A percentile compares a stretch with the other conserved stretches of the same genome.
phyloP scores from a whole-genome alignment of 441 rosid species.

The Adansonia grandidieri region DNA sequence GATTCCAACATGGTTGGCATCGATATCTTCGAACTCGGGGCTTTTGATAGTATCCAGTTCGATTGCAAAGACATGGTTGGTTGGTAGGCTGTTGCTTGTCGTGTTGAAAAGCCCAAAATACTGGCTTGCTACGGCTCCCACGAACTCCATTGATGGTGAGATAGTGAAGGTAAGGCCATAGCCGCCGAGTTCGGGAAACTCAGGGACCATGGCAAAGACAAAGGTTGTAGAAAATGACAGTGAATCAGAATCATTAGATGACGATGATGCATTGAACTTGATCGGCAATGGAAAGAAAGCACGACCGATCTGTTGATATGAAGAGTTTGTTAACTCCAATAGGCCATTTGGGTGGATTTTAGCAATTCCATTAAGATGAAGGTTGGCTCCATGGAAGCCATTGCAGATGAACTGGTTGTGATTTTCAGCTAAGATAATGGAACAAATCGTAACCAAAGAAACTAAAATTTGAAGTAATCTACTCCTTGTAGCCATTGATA shows the following conservation, averaged over 20 bases:
- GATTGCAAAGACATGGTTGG: slow-evolving; percentile 39
- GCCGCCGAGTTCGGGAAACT: slow-evolving; percentile 22
- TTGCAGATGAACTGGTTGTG: slow-evolving; percentile 28
- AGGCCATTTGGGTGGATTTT: slow-evolving; percentile 25
- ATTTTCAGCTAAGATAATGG: not conserved
- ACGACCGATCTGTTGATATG: slow-evolving; percentile 26
- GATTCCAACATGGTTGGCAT: slow-evolving; percentile 45
- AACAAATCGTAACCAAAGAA: not conserved
- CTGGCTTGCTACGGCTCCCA: slow-evolving; percentile 23
- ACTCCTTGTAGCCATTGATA: not conserved
- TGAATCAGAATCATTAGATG: not conserved
- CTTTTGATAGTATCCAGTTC: slow-evolving; percentile 34
- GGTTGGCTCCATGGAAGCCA: slow-evolving; percentile 25
- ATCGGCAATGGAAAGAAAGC: slow-evolving; percentile 28
- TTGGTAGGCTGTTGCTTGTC: slow-evolving; percentile 13
- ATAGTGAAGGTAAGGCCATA: slow-evolving; percentile 34
- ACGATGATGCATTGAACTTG: slow-evolving; percentile 19
- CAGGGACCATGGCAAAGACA: slow-evolving; percentile 28
- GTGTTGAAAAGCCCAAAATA: slow-evolving; percentile 38
- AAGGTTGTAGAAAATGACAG: slow-evolving; percentile 25
- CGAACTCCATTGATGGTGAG: slow-evolving; percentile 22
- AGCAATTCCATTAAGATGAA: slow-evolving; percentile 26
- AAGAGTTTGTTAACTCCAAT: slow-evolving; percentile 27
- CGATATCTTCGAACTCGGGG: slow-evolving; percentile 32
- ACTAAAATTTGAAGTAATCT: not conserved